A percentile compares a stretch with the other conserved stretches of the same genome.
Evolutionary conservation across 2,329 filamentous ascomycete species (phyloP).

Genomic region (Ascochyta pisi): DNA sequence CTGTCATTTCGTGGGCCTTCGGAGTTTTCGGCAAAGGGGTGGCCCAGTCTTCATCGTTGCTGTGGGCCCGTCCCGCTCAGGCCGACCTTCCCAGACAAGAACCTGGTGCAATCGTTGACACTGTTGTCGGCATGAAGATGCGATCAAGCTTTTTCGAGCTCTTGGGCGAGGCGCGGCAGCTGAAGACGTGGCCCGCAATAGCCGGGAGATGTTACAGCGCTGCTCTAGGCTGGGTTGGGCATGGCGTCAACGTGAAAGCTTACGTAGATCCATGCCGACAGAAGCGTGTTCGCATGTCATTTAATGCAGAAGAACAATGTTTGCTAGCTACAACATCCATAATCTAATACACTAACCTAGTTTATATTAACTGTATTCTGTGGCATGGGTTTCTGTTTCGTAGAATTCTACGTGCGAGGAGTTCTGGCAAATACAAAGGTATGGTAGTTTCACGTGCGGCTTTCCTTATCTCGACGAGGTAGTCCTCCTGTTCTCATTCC

Average conservation of each 20-base stretch:
- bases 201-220: not conserved
- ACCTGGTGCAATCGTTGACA: constrained; percentile 1
- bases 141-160: constrained; percentile 1
- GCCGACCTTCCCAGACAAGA: constrained; percentile 6
- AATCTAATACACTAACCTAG: too few species aligned
- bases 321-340: too few species aligned
- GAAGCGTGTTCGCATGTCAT: too few species aligned
- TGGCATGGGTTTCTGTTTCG: too few species aligned
- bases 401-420: too few species aligned
- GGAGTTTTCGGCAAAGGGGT: constrained; percentile 14
- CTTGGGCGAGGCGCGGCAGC: constrained; percentile 1
- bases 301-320: too few species aligned
- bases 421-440: too few species aligned
- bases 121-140: not conserved
- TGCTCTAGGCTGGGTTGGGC: constrained; percentile 9
- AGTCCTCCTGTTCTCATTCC: too few species aligned
- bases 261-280: constrained; percentile 8
- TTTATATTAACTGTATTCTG: too few species aligned
- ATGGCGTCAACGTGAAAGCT: not conserved
- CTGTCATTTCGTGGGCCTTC: constrained; percentile 9
- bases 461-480: too few species aligned
- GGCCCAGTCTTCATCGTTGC: constrained; percentile 10
- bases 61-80: constrained; percentile 10
- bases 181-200: constrained; percentile 9
- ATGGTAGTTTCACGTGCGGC: too few species aligned